These are phyloP conservation scores for Thielaviopsis musarum DNA, from an alignment of 2,329 filamentous ascomycete genomes.

Conservation along the genomic window DNA sequence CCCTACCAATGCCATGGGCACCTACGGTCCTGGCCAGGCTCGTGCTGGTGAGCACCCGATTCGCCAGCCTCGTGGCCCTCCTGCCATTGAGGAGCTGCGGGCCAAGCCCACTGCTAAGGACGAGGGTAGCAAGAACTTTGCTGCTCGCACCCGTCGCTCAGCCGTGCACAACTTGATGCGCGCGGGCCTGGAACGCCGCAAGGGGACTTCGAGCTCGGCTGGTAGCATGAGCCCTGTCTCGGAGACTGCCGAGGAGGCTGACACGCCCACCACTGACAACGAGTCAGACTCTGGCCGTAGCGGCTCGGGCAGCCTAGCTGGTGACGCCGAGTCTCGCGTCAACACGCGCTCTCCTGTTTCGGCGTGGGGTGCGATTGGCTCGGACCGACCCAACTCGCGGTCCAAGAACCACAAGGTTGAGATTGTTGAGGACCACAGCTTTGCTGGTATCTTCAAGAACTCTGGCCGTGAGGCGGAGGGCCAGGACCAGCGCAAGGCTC, in stretches of 20 bases:
- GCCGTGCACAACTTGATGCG: conserved; percentile 84
- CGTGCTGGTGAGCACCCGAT: conserved; percentile 88
- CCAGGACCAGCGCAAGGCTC: conserved; percentile 59
- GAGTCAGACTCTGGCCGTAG: conserved; percentile 56
- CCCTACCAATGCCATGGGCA: conserved; percentile 68
- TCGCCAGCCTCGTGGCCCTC: conserved; percentile 84
- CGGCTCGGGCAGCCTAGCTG: conserved; percentile 64
- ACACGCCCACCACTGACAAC: conserved; percentile 56
- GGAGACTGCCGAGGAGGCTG: conserved; percentile 52
- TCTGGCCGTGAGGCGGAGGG: conserved; percentile 33
- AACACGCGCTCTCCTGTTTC: conserved; percentile 56
- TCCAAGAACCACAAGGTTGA: conserved; percentile 38
- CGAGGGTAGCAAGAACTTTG: conserved; percentile 96
- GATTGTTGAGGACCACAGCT: conserved; percentile 38
- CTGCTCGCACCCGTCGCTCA: conserved; percentile 75
- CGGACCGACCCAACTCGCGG: conserved; percentile 58
- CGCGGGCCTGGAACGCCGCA: conserved; percentile 73
- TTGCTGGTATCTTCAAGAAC: conserved; percentile 50
- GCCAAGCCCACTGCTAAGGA: conserved; percentile 81
- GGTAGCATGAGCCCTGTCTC: conserved; percentile 83
- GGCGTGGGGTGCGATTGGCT: conserved; percentile 65
- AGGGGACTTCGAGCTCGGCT: conserved; percentile 50
- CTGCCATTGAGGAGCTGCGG: conserved; percentile 77
- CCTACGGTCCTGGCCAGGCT: conserved; percentile 81
- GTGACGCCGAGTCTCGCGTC: conserved; percentile 51